A percentile compares a stretch with the other conserved stretches of the same genome.
Evolutionary conservation across 768 basidiomycete genomes (phyloP).

Genomic region (Tricholoma terreum): DNA sequence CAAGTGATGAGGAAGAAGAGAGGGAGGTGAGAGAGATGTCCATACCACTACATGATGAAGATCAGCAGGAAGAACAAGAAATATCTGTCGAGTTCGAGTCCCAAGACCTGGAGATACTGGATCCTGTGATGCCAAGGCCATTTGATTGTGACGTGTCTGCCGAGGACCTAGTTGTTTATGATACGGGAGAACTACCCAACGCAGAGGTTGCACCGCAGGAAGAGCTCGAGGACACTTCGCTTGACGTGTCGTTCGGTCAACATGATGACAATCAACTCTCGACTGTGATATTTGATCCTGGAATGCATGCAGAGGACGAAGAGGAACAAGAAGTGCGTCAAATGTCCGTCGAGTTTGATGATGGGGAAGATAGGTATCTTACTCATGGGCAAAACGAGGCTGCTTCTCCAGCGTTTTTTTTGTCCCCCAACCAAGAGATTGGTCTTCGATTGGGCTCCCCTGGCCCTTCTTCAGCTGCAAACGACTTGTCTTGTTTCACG

Average conservation of each 20-base stretch:
- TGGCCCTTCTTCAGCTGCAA: background rate
- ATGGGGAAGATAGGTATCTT: background rate
- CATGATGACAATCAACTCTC: background rate
- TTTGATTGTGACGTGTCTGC: slow-evolving; percentile 15
- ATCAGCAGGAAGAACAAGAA: slow-evolving; percentile 22
- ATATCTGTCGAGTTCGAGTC: slow-evolving; percentile 17
- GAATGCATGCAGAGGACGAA: slow-evolving; percentile 12
- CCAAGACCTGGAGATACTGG: background rate
- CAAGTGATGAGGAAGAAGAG: slow-evolving; percentile 19
- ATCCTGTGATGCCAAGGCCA: background rate
- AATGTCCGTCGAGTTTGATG: slow-evolving; percentile 5
- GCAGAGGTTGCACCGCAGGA: background rate
- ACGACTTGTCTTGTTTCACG: background rate
- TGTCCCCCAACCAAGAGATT: background rate
- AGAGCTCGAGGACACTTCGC: background rate
- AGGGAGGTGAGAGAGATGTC: slow-evolving; percentile 26
- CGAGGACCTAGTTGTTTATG: slow-evolving; percentile 1
- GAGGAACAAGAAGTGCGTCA: slow-evolving; percentile 5
- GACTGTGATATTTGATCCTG: background rate
- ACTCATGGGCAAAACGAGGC: background rate
- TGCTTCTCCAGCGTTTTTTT: no score
- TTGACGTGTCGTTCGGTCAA: background rate
- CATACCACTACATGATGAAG: slow-evolving; percentile 21
- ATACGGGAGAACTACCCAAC: background rate
- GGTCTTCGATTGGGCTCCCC: background rate